A percentile compares a stretch with the other conserved stretches of the same genome.
phyloP scores from a whole-genome alignment of 2,329 filamentous ascomycete genomes.

The Mycogone perniciosa region DNA sequence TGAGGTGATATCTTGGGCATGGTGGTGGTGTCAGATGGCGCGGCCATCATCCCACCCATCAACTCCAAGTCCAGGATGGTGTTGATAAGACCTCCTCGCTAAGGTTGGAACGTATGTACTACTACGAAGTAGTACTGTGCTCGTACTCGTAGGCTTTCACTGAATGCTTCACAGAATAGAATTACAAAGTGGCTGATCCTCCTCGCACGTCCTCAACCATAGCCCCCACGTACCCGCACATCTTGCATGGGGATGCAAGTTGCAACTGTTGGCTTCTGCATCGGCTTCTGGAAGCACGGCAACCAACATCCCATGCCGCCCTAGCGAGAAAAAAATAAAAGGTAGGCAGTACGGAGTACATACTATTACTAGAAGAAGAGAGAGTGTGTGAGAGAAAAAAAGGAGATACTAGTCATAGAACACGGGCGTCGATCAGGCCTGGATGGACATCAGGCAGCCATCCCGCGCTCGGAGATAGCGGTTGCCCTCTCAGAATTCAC shows the following conservation, averaged over 20 bases:
- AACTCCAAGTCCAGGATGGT: no score
- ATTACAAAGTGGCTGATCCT: conserved; percentile 11
- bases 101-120: no score
- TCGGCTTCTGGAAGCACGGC: conserved; percentile 14
- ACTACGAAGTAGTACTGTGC: no score
- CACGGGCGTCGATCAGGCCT: conserved; percentile 8
- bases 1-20: no score
- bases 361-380: neutral
- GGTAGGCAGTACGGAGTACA: conserved; percentile 1
- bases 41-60: no score
- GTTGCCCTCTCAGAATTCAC: no score
- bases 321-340: neutral
- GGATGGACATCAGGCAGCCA: neutral
- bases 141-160: no score
- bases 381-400: neutral
- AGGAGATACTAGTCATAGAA: neutral
- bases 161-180: conserved; percentile 7
- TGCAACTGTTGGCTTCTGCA: conserved; percentile 8
- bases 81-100: no score
- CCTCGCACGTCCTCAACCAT: neutral
- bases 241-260: neutral
- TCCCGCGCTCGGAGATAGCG: no score
- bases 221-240: conserved; percentile 3
- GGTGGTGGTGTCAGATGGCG: no score
- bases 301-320: conserved; percentile 6